Evolutionary conservation across 2,329 filamentous ascomycete genomes (phyloP).

Genomic region (Epicoccum nigrum): DNA sequence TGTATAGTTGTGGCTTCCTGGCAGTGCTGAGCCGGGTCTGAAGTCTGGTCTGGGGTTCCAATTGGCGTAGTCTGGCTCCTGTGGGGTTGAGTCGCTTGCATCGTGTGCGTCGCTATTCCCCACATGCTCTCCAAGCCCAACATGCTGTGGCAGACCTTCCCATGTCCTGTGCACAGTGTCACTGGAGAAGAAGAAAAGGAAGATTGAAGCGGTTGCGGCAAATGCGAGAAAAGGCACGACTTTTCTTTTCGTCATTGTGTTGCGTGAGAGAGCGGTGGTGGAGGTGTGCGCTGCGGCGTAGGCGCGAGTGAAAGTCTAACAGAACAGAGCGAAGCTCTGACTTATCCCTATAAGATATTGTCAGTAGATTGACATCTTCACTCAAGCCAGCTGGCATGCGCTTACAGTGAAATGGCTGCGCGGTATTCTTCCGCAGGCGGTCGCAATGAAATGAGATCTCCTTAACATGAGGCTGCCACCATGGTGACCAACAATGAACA

Average conservation of each 20-base stretch:
- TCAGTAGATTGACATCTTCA: neutral
- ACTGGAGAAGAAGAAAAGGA: slow-evolving; percentile 50
- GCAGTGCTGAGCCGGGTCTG: slow-evolving; percentile 40
- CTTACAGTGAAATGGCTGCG: slow-evolving; percentile 14
- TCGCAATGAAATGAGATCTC: neutral
- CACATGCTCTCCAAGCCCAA: slow-evolving; percentile 49
- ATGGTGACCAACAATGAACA: neutral
- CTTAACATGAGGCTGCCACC: neutral
- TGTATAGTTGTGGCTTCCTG: slow-evolving; percentile 58
- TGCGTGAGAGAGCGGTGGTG: neutral
- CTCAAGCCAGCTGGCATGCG: neutral
- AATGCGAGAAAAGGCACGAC: slow-evolving; percentile 41
- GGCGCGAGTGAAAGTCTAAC: slow-evolving; percentile 1
- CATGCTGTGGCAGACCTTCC: slow-evolving; percentile 48
- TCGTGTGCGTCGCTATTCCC: slow-evolving; percentile 22
- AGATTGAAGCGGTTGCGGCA: slow-evolving; percentile 37
- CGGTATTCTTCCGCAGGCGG: slow-evolving; percentile 5
- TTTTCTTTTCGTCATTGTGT: slow-evolving; percentile 36
- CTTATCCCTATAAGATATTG: neutral
- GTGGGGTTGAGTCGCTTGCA: slow-evolving; percentile 11
- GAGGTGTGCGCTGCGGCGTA: neutral
- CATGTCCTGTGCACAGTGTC: slow-evolving; percentile 43
- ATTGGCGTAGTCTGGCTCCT: slow-evolving; percentile 43
- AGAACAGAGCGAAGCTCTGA: neutral
- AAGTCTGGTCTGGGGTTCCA: slow-evolving; percentile 48